Evolutionary conservation across 805 yeast species (phyloP), one percentile per base, ranked within the genome.

Genomic region (Metschnikowia anglica): DNA sequence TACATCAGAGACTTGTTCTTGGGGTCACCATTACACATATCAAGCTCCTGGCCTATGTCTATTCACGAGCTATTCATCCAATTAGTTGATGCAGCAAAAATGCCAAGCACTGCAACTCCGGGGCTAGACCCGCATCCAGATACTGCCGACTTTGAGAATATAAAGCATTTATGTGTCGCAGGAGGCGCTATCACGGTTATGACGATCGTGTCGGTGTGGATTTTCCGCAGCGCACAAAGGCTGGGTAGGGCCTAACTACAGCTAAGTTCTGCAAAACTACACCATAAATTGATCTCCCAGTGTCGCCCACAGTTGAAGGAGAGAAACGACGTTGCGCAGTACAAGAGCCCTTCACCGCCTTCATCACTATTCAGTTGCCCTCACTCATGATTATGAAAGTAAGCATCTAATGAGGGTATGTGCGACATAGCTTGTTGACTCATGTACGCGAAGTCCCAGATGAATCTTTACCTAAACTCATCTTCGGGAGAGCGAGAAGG

Each of bases 21-120:
- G 12, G 81, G 83, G 9, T 86, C 93, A 3, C 99, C 99, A 0
- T 64, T 93, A 48, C 98, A 93, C 58, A 85, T 91, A 2, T 87
- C 96, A 0, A 85, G 95, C 0, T 74, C 81, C 10, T 93, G 99
- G 99, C 74, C 87, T 2, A 77, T 95, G 1, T 87, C 97, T 0
- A 61, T 91, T 27, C 80, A 81, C 48, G 98, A 95, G 53, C 67
- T 93, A 16, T 86, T 91, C 59, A 82, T 85, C 19, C 95, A 87
- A 54, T 62, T 93, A 18, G 95, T 90, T 0, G 95, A 88, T 51
- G 93, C 95, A 0, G 96, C 98, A 0, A 79, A 81, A 44, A 66
- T 65, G 29, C 99, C 99, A 0, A 77, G 81, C 31, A 61, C 73
- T 5, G 85, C 88, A 5, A 91, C 98, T 0, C 87, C 93, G 0